These are phyloP conservation scores for Ocimum tenuiflorum DNA, from an alignment of 257 asterid genomes.

Conservation along the genomic window DNA sequence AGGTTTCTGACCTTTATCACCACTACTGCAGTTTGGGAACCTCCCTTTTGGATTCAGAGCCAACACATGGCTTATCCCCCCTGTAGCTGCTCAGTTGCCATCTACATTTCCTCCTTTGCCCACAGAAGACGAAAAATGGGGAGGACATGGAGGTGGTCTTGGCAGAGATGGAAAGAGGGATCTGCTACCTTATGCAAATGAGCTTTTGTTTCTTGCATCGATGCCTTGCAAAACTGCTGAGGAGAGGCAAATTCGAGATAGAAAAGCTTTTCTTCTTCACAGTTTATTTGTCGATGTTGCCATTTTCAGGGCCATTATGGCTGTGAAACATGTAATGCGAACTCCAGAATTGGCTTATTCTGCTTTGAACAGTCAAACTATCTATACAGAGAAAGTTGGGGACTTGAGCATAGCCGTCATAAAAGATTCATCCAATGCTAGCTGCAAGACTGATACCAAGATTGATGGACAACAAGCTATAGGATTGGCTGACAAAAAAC, in stretches of 20 bases:
- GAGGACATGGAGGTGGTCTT: conserved; percentile 95
- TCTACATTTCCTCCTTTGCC: conserved; percentile 78
- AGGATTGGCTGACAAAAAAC: conserved; percentile 44
- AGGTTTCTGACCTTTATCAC: background rate
- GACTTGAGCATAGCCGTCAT: conserved; percentile 67
- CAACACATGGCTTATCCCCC: conserved; percentile 96
- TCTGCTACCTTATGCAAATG: conserved; percentile 75
- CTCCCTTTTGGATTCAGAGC: conserved; percentile 94
- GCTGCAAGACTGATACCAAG: conserved; percentile 83
- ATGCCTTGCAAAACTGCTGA: conserved; percentile 96
- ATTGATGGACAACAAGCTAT: conserved; percentile 80
- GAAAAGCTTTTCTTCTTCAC: conserved; percentile 94
- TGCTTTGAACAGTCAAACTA: conserved; percentile 26
- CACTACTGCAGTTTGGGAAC: conserved; percentile 71
- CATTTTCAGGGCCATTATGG: conserved; percentile 72
- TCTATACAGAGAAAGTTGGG: conserved; percentile 58
- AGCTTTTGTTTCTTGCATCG: conserved; percentile 66
- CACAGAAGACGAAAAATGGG: conserved; percentile 88
- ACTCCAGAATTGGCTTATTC: conserved; percentile 45
- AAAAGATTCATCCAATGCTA: conserved; percentile 73
- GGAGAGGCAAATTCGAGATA: conserved; percentile 89
- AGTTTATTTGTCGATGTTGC: conserved; percentile 90
- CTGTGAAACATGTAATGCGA: conserved; percentile 59
- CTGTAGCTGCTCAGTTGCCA: conserved; percentile 67
- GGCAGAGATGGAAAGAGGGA: conserved; percentile 85